Base-by-base conservation (phyloP, 805 yeast species). In the Metschnikowia hibisci region DNA sequence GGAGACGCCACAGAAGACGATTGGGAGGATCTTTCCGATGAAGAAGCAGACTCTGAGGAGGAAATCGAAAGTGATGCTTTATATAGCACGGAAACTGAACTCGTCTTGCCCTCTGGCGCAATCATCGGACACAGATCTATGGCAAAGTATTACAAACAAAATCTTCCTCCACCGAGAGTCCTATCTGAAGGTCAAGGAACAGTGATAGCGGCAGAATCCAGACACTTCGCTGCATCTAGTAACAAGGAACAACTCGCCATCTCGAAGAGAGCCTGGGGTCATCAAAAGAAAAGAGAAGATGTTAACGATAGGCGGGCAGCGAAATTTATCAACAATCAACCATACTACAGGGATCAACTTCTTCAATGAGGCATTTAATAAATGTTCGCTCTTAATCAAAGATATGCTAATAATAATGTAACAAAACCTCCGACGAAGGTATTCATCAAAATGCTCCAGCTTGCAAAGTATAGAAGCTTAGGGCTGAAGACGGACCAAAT, bases 401-500 rank as follows among this genome's bases (percentile, higher is more conserved):
- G 28, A 16, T n/a, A 30, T 11, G 20, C 32, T 23, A 22, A 27
- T 23, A 22, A 31, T 20, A 8, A 53, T 11, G 20, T 55, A 43
- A 52, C 42, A 81, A 42, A 41, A 67, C 34, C 54, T 62, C 63
- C 71, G 42, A 35, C 32, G 11, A 35, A 8, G 15, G 32, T 11
- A 41, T 66, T 64, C 37, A 81, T 67, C 34, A 79, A 66, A 4
- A 77, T 43, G 26, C 76, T 67, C 98, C 98, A 93, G 3, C 82
- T 81, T 2, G 80, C 78, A 51, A 83, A 82, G 60, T 84, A 93
- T 28, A 95, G 73, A 4, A 93, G 61, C 56, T 90, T 91, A 1
- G 99, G 99, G 40, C 96, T 86, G 66, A 93, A 93, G 6, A 93
- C 99, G 2, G 98, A 90, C 99, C 99, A 93, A 8, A 93, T 85